Base-by-base conservation (phyloP, 78 protist species). In the Dictyostelium brefeldianum region DNA sequence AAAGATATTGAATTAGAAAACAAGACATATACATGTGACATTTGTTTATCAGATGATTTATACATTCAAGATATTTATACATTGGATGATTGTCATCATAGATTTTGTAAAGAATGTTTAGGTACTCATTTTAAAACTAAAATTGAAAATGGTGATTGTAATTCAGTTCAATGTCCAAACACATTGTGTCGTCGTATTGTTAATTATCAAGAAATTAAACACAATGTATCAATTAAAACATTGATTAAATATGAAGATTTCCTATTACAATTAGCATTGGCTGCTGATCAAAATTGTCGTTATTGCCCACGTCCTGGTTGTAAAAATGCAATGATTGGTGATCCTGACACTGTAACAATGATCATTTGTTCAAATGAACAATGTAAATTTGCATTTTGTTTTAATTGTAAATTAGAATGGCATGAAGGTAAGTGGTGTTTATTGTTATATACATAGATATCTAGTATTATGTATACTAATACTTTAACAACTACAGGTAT, bases 351-450 rank as follows among this genome's bases (percentile, higher is more conserved):
- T 29, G 29, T 12, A 2, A 27, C 90, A 6, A 69, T 59, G 70
- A 70, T 70, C 14, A 54, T 70, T 50, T 87, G 93, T 62, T 3
- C 51, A n/a, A 62, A 29, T 46, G 77, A 80, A 18, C 15, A 73
- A 15, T 90, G 95, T 71, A 84, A 64, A 51, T 90, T 62, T 71
- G 51, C 80, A 31, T 77, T 81, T 27, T 90, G 95, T 77, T 89
- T 89, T 78, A 89, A 79, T 27, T 89, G 94, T 46, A 65, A 78
- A 22, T 51, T 56, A 0, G 94, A 78, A 48, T 79, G 80, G 18
- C 91, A 85, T 29, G 43, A 36, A 36, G 43, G 70, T 62, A 62
- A 62, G 70, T 62, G 0, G 11, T 51, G 57, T 22, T 80, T 18
- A n/a, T n/a, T n/a, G n/a, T n/a, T n/a, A n/a, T n/a, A n/a, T n/a